Base-by-base conservation (phyloP, 768 basidiomycete species). In the Hemileccinum impolitum region DNA sequence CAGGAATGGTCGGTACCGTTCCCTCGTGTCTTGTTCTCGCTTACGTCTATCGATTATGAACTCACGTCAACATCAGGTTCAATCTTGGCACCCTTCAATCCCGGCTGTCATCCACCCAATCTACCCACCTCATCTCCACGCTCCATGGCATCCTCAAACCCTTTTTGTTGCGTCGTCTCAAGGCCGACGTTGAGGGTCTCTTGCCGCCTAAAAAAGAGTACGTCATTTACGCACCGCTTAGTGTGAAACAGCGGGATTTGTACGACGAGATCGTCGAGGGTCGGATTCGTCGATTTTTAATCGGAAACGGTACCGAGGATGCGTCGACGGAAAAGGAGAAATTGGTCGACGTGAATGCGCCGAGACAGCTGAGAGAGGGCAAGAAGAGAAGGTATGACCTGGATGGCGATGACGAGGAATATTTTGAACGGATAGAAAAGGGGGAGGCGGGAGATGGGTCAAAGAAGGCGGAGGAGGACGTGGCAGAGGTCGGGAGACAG, bases 181-280 rank as follows among this genome's bases (percentile, higher is more conserved):
- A 98, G 67, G 82, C 74, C 6, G 96, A 99, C 57, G 95, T 98
- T 9, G 79, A 80, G 51, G 77, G 79, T 47, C 62, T 77, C 21
- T 72, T 98, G 4, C 96, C 96, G 0, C 89, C 89, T 3, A 93
- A 92, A 71, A 94, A 94, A 66, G 91, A 94, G 67, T 99, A 99
- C 58, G 82, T 97, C 2, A 77, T 98, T 0, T 95, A 94, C 52
- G 93, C 93, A 0, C 93, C 94, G 0, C 73, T 97, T 7, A 96
- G 84, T 47, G 72, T 80, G 21, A 76, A 77, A 44, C 96, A 98
- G 62, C 82, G 84, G n/a, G 81, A 88, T 49, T 71, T 95, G 21
- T 97, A 95, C 58, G 84, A 93, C 49, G 79, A 80, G 5, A 82
- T 94, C 15, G 72, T 94, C 14, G 75, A 79, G 18, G 85, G 90